A percentile compares a stretch with the other conserved stretches of the same genome.
phyloP scores from a whole-genome alignment of 1,139 yeast species.

The Hansenula lynferdii region DNA sequence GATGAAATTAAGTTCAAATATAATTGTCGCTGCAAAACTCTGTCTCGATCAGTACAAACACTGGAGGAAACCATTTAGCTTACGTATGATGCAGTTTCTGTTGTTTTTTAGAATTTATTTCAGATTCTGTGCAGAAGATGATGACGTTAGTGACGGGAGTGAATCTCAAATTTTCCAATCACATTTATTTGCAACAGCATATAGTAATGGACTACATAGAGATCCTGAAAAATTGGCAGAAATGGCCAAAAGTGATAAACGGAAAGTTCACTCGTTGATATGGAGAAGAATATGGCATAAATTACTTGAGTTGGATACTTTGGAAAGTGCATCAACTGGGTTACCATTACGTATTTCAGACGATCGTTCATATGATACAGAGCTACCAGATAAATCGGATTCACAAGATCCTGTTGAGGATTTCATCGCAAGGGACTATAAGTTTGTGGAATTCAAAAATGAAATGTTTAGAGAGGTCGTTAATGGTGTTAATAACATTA shows the following conservation, averaged over 20 bases:
- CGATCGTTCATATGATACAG: conserved; percentile 30
- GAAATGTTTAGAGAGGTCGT: conserved; percentile 27
- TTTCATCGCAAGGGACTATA: conserved; percentile 22
- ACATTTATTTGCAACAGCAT: conserved; percentile 40
- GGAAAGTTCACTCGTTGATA: conserved; percentile 16
- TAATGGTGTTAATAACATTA: conserved; percentile 23
- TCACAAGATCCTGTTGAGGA: conserved; percentile 15
- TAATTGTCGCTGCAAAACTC: conserved; percentile 29
- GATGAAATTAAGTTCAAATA: conserved; percentile 38
- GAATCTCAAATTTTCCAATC: conserved; percentile 38
- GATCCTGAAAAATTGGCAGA: conserved; percentile 34
- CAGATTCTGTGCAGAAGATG: conserved; percentile 43
- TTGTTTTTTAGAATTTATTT: conserved; percentile 38
- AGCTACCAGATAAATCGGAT: no score
- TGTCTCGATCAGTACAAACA: conserved; percentile 48
- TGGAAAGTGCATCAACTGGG: conserved; percentile 29
- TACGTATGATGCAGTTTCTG: conserved; percentile 44
- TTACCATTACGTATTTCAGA: conserved; percentile 28
- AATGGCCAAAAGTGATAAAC: conserved; percentile 6
- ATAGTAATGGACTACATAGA: conserved; percentile 43
- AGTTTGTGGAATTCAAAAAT: conserved; percentile 24
- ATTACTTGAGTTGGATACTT: conserved; percentile 31
- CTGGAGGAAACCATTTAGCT: conserved; percentile 35
- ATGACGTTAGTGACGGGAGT: conserved; percentile 40
- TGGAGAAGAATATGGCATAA: conserved; percentile 38